These are phyloP conservation scores for Penicillium cinerascens DNA, from an alignment of 495 filamentous ascomycete genomes.

Conservation along the genomic window DNA sequence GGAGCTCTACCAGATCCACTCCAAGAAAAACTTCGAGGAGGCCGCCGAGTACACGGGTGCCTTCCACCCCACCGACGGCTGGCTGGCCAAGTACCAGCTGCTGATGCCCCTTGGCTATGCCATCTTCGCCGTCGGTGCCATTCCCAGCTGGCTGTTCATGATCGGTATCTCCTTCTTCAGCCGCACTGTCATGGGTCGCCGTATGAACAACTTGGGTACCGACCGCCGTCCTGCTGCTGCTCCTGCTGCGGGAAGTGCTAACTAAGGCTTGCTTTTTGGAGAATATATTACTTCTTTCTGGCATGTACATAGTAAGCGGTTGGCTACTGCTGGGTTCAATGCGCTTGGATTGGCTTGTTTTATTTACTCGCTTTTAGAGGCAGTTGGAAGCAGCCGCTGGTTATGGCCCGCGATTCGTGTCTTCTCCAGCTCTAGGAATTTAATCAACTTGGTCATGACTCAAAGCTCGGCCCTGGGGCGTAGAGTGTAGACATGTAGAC, in stretches of 20 bases:
- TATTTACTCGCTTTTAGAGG: neutral
- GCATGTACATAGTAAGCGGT: slow-evolving; percentile 25
- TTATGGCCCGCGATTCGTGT: neutral
- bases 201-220: slow-evolving; percentile 32
- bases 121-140: slow-evolving; percentile 53
- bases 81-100: slow-evolving; percentile 61
- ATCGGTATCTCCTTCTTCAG: slow-evolving; percentile 76
- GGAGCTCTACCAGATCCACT: slow-evolving; percentile 59
- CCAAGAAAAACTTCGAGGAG: slow-evolving; percentile 56
- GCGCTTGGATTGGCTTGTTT: slow-evolving; percentile 15
- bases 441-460: slow-evolving; percentile 1
- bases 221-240: slow-evolving; percentile 23
- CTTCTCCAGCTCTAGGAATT: slow-evolving; percentile 2
- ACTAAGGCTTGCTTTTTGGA: slow-evolving; percentile 14
- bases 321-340: slow-evolving; percentile 12
- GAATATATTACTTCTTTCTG: slow-evolving; percentile 7
- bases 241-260: slow-evolving; percentile 24
- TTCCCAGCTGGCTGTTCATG: slow-evolving; percentile 75
- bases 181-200: slow-evolving; percentile 69
- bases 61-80: slow-evolving; percentile 79
- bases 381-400: neutral
- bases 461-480: neutral
- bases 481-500: neutral
- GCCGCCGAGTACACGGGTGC: slow-evolving; percentile 60
- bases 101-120: slow-evolving; percentile 65